Conservation (phyloP, 2,329 filamentous ascomycete genomes). For the Periconia sp. region DNA sequence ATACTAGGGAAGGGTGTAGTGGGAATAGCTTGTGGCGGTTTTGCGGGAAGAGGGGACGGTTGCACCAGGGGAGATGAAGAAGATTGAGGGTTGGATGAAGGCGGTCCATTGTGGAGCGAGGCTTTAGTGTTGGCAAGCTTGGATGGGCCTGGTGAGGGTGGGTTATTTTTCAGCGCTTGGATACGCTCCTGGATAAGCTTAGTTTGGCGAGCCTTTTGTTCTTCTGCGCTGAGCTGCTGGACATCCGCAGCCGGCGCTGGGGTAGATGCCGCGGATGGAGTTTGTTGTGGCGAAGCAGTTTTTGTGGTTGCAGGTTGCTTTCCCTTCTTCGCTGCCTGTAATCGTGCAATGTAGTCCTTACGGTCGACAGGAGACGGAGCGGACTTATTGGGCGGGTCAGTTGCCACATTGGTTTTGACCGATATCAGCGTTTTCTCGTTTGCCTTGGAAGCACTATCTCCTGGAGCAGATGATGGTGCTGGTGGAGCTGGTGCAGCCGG, state of each 20-base stretch:
- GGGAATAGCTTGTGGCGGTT: constrained; percentile 6
- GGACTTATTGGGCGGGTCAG: constrained; percentile 30
- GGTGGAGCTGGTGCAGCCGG: neutral
- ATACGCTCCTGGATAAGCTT: constrained; percentile 77
- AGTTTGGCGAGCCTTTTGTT: constrained; percentile 64
- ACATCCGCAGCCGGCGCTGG: constrained; percentile 12
- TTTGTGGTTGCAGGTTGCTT: constrained; percentile 45
- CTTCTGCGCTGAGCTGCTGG: constrained; percentile 34
- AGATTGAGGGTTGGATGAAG: neutral
- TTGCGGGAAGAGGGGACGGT: constrained; percentile 4
- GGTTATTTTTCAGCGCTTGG: constrained; percentile 56
- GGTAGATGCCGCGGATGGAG: constrained; percentile 9
- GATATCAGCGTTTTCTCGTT: constrained; percentile 14
- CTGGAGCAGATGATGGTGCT: constrained; percentile 7
- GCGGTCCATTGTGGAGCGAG: neutral
- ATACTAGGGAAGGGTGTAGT: constrained; percentile 43
- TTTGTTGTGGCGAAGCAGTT: constrained; percentile 22
- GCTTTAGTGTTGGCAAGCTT: neutral
- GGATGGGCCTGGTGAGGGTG: constrained; percentile 8
- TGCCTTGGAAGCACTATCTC: constrained; percentile 3
- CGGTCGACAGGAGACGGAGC: constrained; percentile 58
- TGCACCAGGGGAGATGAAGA: neutral
- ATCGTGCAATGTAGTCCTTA: constrained; percentile 74
- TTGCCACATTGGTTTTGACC: constrained; percentile 24
- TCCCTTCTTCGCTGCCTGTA: constrained; percentile 71